phyloP scores from a whole-genome alignment of 2,329 filamentous ascomycete species.

The Aspergillus neotritici region DNA sequence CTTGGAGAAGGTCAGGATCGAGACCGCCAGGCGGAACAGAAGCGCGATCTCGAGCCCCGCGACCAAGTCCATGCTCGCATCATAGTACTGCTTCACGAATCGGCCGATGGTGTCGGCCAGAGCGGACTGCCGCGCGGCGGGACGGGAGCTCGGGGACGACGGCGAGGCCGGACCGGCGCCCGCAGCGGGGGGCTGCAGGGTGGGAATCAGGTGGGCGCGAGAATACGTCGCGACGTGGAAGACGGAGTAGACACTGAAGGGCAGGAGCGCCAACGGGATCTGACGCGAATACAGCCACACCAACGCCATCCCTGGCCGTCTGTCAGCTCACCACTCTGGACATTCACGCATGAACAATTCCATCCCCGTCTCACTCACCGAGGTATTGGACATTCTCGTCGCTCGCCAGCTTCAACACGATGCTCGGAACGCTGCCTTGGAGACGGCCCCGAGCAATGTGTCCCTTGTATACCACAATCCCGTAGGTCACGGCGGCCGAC shows the following conservation, averaged over 20 bases:
- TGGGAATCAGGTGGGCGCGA: constrained; percentile 86
- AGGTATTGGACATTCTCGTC: constrained; percentile 99
- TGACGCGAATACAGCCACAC: constrained; percentile 92
- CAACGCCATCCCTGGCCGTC: constrained; percentile 70
- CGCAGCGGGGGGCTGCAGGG: constrained; percentile 62
- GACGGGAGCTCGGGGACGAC: constrained; percentile 51
- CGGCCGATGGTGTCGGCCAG: constrained; percentile 76
- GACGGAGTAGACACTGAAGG: constrained; percentile 93
- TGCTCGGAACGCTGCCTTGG: constrained; percentile 58
- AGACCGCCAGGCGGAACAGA: constrained; percentile 74
- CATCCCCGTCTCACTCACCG: constrained; percentile 57
- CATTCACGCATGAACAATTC: not conserved
- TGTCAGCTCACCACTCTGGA: not conserved
- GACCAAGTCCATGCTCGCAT: constrained; percentile 89
- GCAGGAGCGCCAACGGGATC: constrained; percentile 82
- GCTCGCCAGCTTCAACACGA: constrained; percentile 61
- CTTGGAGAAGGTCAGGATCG: constrained; percentile 80
- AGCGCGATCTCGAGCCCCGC: constrained; percentile 80
- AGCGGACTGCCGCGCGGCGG: constrained; percentile 50
- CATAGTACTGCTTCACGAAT: constrained; percentile 98
- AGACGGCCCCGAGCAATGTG: constrained; percentile 78
- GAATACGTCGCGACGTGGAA: constrained; percentile 98
- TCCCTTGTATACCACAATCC: constrained; percentile 98
- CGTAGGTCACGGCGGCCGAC: constrained; percentile 85
- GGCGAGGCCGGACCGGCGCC: constrained; percentile 48